A percentile compares a stretch with the other conserved stretches of the same genome.
These are phyloP conservation scores for Wickerhamiella allomyrinae DNA, from an alignment of 805 yeast species.

Conservation along the genomic window DNA sequence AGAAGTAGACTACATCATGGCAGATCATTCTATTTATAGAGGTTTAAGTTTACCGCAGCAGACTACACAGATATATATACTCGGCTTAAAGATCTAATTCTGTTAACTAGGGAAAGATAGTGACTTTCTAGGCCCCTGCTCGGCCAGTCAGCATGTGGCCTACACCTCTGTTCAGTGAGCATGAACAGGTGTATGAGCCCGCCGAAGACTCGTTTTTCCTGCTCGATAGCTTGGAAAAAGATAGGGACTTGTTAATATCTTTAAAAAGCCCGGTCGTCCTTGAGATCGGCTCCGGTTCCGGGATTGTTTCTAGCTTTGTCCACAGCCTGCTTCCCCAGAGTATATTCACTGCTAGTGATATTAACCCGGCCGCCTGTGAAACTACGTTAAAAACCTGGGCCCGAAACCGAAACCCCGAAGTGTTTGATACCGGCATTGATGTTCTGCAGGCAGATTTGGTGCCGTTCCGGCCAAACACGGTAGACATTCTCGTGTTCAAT, in stretches of 20 bases:
- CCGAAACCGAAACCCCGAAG: conserved; percentile 16
- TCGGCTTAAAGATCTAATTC: too few species aligned
- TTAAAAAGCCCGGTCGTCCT: conserved; percentile 38
- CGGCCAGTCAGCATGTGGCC: conserved; percentile 44
- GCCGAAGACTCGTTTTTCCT: conserved; percentile 83
- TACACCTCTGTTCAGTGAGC: conserved; percentile 56
- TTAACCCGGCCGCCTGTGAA: conserved; percentile 64
- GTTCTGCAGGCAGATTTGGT: conserved; percentile 43
- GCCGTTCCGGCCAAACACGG: conserved; percentile 22
- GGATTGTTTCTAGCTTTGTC: conserved; percentile 70
- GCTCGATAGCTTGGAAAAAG: conserved; percentile 63
- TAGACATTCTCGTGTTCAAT: conserved; percentile 74
- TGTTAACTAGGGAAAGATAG: too few species aligned
- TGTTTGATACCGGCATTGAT: conserved; percentile 31
- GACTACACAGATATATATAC: too few species aligned
- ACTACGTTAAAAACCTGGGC: conserved; percentile 34
- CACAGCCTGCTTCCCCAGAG: conserved; percentile 43
- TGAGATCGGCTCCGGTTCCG: conserved; percentile 89
- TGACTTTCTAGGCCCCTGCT: too few species aligned
- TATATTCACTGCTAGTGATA: conserved; percentile 54
- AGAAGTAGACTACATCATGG: too few species aligned
- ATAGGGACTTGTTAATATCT: conserved; percentile 26
- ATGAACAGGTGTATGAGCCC: conserved; percentile 80
- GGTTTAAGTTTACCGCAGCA: too few species aligned
- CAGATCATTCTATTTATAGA: too few species aligned